These are phyloP conservation scores for Raffaelea albimanens DNA, from an alignment of 2,329 filamentous ascomycete species.

Conservation along the genomic window DNA sequence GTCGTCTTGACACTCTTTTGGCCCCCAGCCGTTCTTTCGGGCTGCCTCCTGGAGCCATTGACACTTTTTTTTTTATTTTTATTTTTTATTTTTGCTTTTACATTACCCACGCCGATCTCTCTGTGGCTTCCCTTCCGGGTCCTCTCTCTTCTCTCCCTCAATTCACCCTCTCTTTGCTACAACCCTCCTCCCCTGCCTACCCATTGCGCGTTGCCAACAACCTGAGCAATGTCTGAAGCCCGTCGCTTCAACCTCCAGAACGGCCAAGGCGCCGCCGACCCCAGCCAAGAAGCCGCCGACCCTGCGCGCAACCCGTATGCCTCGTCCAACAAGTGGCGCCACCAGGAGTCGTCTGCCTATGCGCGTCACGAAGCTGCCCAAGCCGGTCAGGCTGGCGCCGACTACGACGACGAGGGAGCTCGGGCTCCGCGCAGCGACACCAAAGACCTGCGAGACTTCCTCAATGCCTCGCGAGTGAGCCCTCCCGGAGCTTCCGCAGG, in stretches of 20 bases:
- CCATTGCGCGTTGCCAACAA: too few species aligned
- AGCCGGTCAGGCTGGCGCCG: constrained; percentile 31
- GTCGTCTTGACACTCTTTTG: too few species aligned
- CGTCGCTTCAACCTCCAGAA: not conserved
- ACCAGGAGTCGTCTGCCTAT: constrained; percentile 52
- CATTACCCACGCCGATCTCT: not conserved
- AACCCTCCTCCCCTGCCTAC: not conserved
- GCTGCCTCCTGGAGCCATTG: too few species aligned
- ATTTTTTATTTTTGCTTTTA: not conserved
- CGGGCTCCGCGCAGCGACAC: constrained; percentile 32
- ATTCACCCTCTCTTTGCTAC: not conserved
- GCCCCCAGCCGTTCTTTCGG: too few species aligned
- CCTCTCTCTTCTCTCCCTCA: not conserved
- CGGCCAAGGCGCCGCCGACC: not conserved
- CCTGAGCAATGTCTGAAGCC: not conserved
- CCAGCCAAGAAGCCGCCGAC: not conserved
- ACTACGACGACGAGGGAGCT: constrained; percentile 26
- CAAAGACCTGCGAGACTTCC: constrained; percentile 43
- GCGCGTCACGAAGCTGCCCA: constrained; percentile 33
- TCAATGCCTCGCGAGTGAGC: constrained; percentile 45
- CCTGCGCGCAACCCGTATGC: constrained; percentile 37
- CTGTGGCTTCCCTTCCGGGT: too few species aligned
- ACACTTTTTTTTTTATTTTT: not conserved
- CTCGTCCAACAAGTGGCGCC: constrained; percentile 50
- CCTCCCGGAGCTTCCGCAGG: constrained; percentile 20